A percentile compares a stretch with the other conserved stretches of the same genome.
Conservation (phyloP, 306 rosid genomes). For the Ormosia semicastrata region DNA sequence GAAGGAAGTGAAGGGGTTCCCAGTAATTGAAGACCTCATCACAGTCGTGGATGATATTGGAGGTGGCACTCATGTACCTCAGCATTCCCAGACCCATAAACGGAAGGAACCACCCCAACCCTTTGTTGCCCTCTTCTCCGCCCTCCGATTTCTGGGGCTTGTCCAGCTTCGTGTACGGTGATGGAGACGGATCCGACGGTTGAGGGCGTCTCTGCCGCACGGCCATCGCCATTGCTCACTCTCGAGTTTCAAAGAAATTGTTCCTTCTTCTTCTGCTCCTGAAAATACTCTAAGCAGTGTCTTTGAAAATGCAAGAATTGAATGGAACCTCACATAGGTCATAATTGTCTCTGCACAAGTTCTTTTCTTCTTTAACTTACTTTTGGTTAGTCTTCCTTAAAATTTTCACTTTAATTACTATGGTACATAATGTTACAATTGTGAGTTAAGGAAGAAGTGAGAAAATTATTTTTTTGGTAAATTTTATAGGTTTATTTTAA, state of each 20-base stretch:
- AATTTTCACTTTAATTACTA: too few species aligned
- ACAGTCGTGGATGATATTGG: slow-evolving; percentile 93
- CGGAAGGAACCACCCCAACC: slow-evolving; percentile 69
- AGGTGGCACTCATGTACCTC: slow-evolving; percentile 88
- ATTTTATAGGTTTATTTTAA: too few species aligned
- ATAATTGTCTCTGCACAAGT: background rate
- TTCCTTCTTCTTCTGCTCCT: too few species aligned
- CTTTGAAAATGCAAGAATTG: background rate
- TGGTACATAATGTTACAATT: too few species aligned
- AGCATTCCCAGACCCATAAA: slow-evolving; percentile 61
- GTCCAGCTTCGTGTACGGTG: slow-evolving; percentile 62
- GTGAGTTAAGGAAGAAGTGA: too few species aligned
- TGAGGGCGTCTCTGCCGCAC: slow-evolving; percentile 65
- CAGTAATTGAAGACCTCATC: slow-evolving; percentile 98
- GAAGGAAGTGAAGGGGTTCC: slow-evolving; percentile 98
- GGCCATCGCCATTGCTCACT: slow-evolving; percentile 42
- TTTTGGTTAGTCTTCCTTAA: too few species aligned
- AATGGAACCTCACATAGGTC: background rate
- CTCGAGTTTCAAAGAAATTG: background rate
- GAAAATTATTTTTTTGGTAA: too few species aligned
- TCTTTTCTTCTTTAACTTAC: background rate
- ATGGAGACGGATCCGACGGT: slow-evolving; percentile 49
- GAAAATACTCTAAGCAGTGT: background rate
- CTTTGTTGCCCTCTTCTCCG: slow-evolving; percentile 38
- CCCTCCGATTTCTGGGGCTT: slow-evolving; percentile 48